phyloP scores from a whole-genome alignment of 2,329 filamentous ascomycete genomes.

The Cryphonectria carpinicola region DNA sequence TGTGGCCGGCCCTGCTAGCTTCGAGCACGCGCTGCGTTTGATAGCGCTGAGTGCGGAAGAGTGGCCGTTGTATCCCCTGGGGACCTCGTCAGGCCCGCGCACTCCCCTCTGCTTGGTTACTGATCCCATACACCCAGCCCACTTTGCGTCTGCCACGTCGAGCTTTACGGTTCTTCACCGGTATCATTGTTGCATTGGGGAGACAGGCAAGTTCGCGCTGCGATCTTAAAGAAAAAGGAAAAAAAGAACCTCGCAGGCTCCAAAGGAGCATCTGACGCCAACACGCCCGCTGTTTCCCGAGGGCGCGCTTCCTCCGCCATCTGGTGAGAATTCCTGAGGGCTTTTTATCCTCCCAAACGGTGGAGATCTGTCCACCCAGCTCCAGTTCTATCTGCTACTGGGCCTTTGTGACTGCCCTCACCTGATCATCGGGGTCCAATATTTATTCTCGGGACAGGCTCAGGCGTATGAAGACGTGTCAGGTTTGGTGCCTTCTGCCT shows the following conservation, averaged over 20 bases:
- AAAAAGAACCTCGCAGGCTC: background rate
- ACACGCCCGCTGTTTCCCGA: background rate
- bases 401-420: background rate
- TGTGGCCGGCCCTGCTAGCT: background rate
- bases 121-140: background rate
- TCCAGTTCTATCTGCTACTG: background rate
- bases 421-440: conserved; percentile 1
- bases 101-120: background rate
- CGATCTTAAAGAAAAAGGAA: background rate
- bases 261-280: background rate
- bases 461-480: background rate
- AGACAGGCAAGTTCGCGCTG: background rate
- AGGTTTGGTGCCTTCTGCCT: background rate
- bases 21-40: background rate
- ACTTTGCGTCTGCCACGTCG: background rate
- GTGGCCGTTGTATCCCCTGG: conserved; percentile 2
- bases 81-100: background rate
- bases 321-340: background rate
- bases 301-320: background rate
- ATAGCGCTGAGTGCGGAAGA: background rate
- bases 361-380: background rate
- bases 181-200: background rate
- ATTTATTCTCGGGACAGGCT: background rate
- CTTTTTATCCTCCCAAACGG: background rate
- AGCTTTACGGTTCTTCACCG: background rate